phyloP scores from a whole-genome alignment of 108 stramenopile species.

The Thalassiosira profunda region DNA sequence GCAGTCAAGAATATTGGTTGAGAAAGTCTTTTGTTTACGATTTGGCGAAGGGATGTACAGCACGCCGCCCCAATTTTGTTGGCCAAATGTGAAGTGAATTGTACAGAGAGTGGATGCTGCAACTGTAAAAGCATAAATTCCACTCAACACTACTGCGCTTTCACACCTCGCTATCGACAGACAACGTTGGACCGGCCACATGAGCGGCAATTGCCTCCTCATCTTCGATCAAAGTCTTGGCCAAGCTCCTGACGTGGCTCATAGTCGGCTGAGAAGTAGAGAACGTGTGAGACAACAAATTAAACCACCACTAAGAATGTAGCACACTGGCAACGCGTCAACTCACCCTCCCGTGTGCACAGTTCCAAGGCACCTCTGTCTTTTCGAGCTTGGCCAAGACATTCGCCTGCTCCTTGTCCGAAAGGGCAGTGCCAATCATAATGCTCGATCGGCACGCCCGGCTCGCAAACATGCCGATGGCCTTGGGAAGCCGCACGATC shows the following conservation, averaged over 20 bases:
- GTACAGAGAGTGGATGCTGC: too few species aligned
- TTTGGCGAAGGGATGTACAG: too few species aligned
- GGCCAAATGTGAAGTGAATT: too few species aligned
- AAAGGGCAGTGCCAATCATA: slow-evolving; percentile 96
- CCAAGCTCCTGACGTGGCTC: slow-evolving; percentile 80
- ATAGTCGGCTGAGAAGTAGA: slow-evolving; percentile 79
- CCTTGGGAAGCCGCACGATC: slow-evolving; percentile 91
- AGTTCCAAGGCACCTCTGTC: slow-evolving; percentile 96
- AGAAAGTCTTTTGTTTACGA: too few species aligned
- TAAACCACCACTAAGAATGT: background rate
- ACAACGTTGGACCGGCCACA: too few species aligned
- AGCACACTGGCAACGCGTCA: background rate
- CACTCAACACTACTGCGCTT: too few species aligned
- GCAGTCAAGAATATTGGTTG: too few species aligned
- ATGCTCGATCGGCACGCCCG: slow-evolving; percentile 93
- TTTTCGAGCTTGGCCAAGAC: slow-evolving; percentile 83
- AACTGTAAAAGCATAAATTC: too few species aligned
- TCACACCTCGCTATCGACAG: too few species aligned
- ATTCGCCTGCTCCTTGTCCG: slow-evolving; percentile 79
- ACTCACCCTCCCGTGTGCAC: slow-evolving; percentile 66
- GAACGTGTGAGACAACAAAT: slow-evolving; percentile 49
- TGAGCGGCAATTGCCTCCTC: slow-evolving; percentile 42
- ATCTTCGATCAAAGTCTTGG: slow-evolving; percentile 54
- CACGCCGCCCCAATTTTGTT: too few species aligned
- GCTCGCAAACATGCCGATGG: slow-evolving; percentile 97